phyloP scores from a whole-genome alignment of 2,329 filamentous ascomycete species.

The Penicillium occitanis region DNA sequence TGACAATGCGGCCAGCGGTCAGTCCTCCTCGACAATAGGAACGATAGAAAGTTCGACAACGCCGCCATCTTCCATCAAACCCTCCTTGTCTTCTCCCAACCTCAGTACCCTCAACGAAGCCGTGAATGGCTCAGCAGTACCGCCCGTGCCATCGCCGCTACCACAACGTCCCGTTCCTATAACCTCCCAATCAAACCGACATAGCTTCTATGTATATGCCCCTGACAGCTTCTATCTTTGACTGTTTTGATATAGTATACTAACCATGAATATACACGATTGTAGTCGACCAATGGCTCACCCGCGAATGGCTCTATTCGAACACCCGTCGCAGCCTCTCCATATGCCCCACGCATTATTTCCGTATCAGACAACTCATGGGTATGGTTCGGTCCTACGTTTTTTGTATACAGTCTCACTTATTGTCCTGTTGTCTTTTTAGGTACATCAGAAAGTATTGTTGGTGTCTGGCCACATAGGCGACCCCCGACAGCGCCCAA shows the following conservation, averaged over 20 bases:
- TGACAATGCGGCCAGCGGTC: slow-evolving; percentile 62
- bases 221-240: neutral
- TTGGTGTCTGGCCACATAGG: slow-evolving; percentile 79
- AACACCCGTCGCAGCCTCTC: slow-evolving; percentile 64
- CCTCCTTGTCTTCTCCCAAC: slow-evolving; percentile 65
- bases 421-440: slow-evolving; percentile 2
- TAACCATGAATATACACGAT: neutral
- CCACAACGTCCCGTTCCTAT: slow-evolving; percentile 49
- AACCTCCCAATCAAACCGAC: slow-evolving; percentile 41
- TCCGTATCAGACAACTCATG: slow-evolving; percentile 81
- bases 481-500: slow-evolving; percentile 63
- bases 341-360: slow-evolving; percentile 75
- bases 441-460: slow-evolving; percentile 91
- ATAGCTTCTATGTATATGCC: slow-evolving; percentile 44
- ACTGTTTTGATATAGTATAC: neutral
- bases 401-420: neutral
- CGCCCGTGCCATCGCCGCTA: slow-evolving; percentile 42
- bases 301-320: slow-evolving; percentile 43
- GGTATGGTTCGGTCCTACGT: slow-evolving; percentile 56
- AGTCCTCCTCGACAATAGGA: slow-evolving; percentile 62
- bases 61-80: slow-evolving; percentile 69
- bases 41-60: slow-evolving; percentile 59
- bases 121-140: slow-evolving; percentile 27
- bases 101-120: slow-evolving; percentile 52
- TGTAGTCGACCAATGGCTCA: slow-evolving; percentile 37